Evolutionary conservation across 768 basidiomycete genomes (phyloP).

Genomic region (Coprinopsis sp.): DNA sequence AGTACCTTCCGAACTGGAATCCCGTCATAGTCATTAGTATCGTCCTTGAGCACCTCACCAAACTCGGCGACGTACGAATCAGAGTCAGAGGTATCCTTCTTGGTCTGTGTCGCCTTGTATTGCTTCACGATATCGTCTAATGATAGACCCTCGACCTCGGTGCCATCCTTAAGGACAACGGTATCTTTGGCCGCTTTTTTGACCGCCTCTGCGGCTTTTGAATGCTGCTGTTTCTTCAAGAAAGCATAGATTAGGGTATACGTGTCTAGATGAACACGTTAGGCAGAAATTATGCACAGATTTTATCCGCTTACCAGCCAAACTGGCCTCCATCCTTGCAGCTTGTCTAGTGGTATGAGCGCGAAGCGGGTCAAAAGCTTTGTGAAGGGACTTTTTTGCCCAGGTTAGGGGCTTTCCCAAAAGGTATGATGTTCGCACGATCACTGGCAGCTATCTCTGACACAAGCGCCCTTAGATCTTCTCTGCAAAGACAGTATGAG

Average conservation of each 20-base stretch:
- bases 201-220: slow-evolving; percentile 67
- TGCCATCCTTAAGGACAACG: slow-evolving; percentile 55
- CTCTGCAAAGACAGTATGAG: slow-evolving; percentile 31
- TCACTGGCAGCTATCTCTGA: slow-evolving; percentile 1
- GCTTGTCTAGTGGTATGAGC: slow-evolving; percentile 9
- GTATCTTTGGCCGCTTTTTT: slow-evolving; percentile 67
- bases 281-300: neutral
- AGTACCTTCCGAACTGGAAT: slow-evolving; percentile 10
- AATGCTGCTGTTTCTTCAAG: slow-evolving; percentile 58
- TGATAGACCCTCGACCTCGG: slow-evolving; percentile 42
- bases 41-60: too few species aligned
- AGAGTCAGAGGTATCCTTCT: slow-evolving; percentile 18
- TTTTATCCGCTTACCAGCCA: slow-evolving; percentile 41
- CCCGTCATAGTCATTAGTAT: too few species aligned
- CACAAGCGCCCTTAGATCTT: slow-evolving; percentile 13
- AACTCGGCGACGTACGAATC: too few species aligned
- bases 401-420: slow-evolving; percentile 18
- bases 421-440: slow-evolving; percentile 30
- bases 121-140: slow-evolving; percentile 62
- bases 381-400: slow-evolving; percentile 17
- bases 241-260: slow-evolving; percentile 77
- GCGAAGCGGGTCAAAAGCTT: slow-evolving; percentile 1
- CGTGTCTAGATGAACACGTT: slow-evolving; percentile 42
- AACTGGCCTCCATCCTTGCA: slow-evolving; percentile 42
- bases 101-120: slow-evolving; percentile 45